Conservation (phyloP, 2,329 filamentous ascomycete species). For the Diaporthe vaccinii region DNA sequence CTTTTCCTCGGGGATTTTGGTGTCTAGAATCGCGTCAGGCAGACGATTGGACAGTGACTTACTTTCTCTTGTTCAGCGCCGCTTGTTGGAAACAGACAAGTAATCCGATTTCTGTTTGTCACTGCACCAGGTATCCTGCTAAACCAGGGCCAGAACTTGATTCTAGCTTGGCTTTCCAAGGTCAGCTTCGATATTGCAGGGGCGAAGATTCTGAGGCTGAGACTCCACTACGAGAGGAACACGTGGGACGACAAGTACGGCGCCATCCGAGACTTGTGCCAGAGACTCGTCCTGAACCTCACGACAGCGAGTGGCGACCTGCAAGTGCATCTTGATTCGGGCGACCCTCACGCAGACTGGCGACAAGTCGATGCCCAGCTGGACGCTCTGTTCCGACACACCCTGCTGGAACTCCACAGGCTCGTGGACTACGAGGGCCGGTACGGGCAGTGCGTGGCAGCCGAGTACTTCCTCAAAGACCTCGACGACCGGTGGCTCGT, state of each 20-base stretch:
- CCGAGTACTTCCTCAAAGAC: constrained; percentile 10
- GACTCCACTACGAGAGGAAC: constrained; percentile 13
- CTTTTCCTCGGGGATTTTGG: too few relatives aligned
- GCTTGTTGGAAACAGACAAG: background rate
- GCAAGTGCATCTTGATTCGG: too few relatives aligned
- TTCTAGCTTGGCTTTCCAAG: background rate
- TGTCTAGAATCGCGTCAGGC: background rate
- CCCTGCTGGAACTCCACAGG: background rate
- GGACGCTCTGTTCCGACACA: background rate
- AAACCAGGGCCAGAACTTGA: background rate
- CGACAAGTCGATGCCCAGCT: background rate
- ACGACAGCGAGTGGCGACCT: background rate
- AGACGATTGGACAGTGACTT: background rate
- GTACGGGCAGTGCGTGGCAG: background rate
- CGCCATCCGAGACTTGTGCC: background rate
- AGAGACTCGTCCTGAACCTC: background rate
- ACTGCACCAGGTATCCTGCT: background rate
- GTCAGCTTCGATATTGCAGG: background rate
- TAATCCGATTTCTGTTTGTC: background rate
- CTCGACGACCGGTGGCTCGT: background rate
- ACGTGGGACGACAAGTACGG: background rate
- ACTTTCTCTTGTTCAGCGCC: background rate
- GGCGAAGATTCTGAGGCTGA: background rate
- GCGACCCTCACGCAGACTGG: background rate
- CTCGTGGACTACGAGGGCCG: constrained; percentile 3